Percentiles rank a stretch among this genome's conserved stretches.
Evolutionary conservation across 2,329 filamentous ascomycete species (phyloP).

Genomic region (Ceratocystis harringtonii): DNA sequence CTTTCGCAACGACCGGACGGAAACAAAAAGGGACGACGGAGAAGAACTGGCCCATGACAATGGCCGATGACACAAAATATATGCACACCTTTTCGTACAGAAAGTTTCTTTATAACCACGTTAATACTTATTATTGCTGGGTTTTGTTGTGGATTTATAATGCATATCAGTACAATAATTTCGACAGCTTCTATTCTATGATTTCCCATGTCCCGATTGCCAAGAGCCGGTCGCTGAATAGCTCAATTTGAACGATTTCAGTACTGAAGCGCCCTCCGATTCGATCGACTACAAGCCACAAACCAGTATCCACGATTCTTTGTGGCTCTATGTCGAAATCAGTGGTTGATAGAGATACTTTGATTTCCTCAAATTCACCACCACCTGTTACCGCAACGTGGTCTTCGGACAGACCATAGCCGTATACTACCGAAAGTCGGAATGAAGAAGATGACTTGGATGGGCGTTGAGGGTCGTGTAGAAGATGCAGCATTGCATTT

Average conservation of each 20-base stretch:
- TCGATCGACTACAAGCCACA: constrained; percentile 73
- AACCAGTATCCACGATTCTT: constrained; percentile 38
- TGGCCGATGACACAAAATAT: not conserved
- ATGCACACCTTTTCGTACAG: not conserved
- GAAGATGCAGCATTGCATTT: constrained; percentile 7
- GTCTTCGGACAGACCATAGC: constrained; percentile 52
- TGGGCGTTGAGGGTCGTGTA: constrained; percentile 1
- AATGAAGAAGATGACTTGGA: constrained; percentile 39
- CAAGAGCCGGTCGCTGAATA: constrained; percentile 36
- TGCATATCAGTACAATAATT: no score
- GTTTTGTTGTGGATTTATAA: no score
- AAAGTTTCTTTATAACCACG: no score
- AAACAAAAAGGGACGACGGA: constrained; percentile 61
- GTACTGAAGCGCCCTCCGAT: constrained; percentile 40
- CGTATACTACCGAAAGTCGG: constrained; percentile 57
- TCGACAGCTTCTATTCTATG: not conserved
- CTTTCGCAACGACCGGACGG: constrained; percentile 76
- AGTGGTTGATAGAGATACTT: constrained; percentile 49
- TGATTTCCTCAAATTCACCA: constrained; percentile 59
- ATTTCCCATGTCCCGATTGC: constrained; percentile 31
- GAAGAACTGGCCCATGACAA: constrained; percentile 38
- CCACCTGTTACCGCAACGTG: constrained; percentile 51
- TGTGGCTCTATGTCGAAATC: constrained; percentile 61
- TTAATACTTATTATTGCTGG: not conserved
- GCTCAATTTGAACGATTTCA: constrained; percentile 36